phyloP scores from a whole-genome alignment of 2,329 filamentous ascomycete species.

The Alternaria sp. region DNA sequence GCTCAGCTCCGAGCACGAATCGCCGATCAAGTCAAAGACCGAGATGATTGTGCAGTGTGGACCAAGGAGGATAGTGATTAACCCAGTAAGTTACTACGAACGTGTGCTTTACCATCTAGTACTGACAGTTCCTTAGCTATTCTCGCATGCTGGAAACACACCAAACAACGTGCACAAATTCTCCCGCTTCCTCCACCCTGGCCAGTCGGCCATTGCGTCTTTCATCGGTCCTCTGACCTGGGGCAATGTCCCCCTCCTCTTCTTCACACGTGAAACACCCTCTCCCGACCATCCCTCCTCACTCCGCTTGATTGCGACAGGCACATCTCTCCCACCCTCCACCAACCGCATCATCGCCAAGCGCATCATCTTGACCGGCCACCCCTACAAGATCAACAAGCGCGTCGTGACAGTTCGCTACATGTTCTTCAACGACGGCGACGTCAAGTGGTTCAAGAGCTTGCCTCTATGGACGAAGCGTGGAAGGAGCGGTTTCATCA shows the following conservation, averaged over 20 bases:
- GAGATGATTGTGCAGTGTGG: conserved; percentile 92
- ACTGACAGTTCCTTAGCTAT: conserved; percentile 60
- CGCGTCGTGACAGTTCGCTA: conserved; percentile 95
- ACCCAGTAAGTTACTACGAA: conserved; percentile 62
- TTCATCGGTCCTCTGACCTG: conserved; percentile 92
- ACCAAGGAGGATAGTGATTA: conserved; percentile 84
- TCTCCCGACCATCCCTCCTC: conserved; percentile 42
- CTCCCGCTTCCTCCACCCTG: conserved; percentile 89
- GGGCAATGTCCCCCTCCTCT: conserved; percentile 89
- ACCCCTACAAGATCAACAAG: conserved; percentile 99
- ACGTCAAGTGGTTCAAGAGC: conserved; percentile 98
- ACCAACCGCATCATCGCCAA: conserved; percentile 85
- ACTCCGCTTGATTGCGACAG: conserved; percentile 82
- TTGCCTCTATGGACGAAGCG: conserved; percentile 92
- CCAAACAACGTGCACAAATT: conserved; percentile 98
- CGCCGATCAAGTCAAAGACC: conserved; percentile 88
- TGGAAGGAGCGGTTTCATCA: conserved; percentile 88
- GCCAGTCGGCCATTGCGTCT: conserved; percentile 85
- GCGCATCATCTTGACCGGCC: conserved; percentile 90
- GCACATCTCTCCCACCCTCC: conserved; percentile 83
- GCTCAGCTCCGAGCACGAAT: conserved; percentile 77
- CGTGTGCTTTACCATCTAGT: not conserved
- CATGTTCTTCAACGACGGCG: conserved; percentile 99
- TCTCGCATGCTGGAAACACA: conserved; percentile 87
- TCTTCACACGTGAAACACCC: conserved; percentile 73